Base-by-base conservation (phyloP, 352 stramenopile genomes). In the Globisporangium paroecandrum region DNA sequence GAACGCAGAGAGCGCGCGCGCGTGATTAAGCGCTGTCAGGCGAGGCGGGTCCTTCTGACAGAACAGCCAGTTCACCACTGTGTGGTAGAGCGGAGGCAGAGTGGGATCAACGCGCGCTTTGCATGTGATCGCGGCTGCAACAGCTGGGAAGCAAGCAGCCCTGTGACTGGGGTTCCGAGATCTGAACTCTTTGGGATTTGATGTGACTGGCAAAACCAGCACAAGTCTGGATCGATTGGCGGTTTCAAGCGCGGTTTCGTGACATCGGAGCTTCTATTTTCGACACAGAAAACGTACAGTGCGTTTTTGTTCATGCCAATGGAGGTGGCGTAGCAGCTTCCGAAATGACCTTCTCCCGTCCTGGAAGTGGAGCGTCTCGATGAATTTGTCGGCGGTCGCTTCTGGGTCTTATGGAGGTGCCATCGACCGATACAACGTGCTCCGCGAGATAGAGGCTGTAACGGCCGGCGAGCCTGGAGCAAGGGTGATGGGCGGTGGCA, bases 51-150 rank as follows among this genome's bases (percentile, higher is more conserved):
- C 29, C 24, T 58, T n/a, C 18, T 15, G 9, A 25, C 36, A 46
- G 55, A 60, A 27, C 55, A 60, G 55, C 55, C 55, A 60, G 55
- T 60, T 60, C 55, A 24, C 55, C 20, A 20, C 13, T 58, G 24
- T 24, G 25, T 38, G 25, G 6, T 43, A 38, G 53, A 58, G 53
- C 43, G 27, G 27, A 12, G 36, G 10, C 27, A 58, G 18, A 60
- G 43, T 51, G 43, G 43, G 43, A 51, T 12, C 29, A 43, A 25
- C 18, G 55, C 36, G 27, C 34, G 4, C 5, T 43, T 43, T 38
- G 27, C 13, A 38, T 36, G 12, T 51, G 43, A 51, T 22, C 43
- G 13, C 12, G 12, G 13, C 15, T 1, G 18, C 18, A 58, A 60
- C 55, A 60, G 55, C 55, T 60, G 55, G 55, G 20, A 25, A 51